Percentiles rank a stretch among this genome's conserved stretches.
phyloP scores from a whole-genome alignment of 495 filamentous ascomycete species.

The Lichina pygmaea region DNA sequence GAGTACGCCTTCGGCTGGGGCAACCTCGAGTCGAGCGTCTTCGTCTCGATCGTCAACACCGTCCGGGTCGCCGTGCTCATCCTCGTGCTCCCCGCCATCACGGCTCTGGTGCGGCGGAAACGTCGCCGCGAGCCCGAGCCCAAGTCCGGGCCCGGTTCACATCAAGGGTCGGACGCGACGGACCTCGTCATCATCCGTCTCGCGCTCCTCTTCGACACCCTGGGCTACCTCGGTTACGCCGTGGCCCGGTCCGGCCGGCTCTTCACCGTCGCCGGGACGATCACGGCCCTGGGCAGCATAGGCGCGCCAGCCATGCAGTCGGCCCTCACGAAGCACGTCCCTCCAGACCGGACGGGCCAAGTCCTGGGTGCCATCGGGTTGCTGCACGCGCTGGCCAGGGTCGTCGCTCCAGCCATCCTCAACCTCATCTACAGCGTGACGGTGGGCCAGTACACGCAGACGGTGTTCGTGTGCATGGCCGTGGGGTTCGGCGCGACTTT shows the following conservation, averaged over 20 bases:
- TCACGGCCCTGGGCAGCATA: constrained; percentile 57
- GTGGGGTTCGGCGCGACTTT: constrained; percentile 38
- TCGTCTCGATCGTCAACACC: constrained; percentile 48
- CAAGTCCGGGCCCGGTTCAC: constrained; percentile 12
- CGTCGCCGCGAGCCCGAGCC: constrained; percentile 10
- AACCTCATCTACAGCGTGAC: constrained; percentile 67
- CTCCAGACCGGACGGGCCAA: constrained; percentile 51
- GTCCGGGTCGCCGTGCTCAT: constrained; percentile 50
- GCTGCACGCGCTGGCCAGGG: constrained; percentile 54
- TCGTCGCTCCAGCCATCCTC: constrained; percentile 56
- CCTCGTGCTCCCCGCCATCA: constrained; percentile 42
- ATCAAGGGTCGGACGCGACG: not conserved
- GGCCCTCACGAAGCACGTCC: constrained; percentile 72
- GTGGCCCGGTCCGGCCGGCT: constrained; percentile 25
- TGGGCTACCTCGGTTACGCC: constrained; percentile 51
- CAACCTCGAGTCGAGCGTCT: constrained; percentile 46
- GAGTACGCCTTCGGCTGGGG: constrained; percentile 60
- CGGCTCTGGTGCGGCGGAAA: constrained; percentile 33
- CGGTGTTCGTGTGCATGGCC: constrained; percentile 53
- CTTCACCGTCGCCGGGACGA: constrained; percentile 37
- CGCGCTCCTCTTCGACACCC: constrained; percentile 49
- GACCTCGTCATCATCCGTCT: constrained; percentile 53
- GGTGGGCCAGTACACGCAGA: constrained; percentile 46
- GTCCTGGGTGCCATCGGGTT: constrained; percentile 69
- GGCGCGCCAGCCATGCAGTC: constrained; percentile 61